Conservation (phyloP, 345 rosid species). For the Orychophragmus violaceus region DNA sequence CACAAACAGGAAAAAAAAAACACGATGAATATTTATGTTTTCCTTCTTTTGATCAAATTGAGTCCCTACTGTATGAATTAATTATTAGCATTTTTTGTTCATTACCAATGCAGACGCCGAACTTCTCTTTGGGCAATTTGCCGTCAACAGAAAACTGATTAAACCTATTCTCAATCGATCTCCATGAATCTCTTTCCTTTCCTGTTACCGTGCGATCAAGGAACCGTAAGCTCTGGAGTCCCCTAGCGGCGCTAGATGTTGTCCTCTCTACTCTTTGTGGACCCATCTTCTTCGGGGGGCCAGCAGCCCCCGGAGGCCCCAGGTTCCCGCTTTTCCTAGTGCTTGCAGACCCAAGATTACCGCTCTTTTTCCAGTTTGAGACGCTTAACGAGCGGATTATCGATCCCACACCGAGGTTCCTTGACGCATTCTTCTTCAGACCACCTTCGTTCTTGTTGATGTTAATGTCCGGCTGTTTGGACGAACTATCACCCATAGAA, state of each 20-base stretch:
- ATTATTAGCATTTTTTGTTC: background rate
- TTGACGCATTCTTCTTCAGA: slow-evolving; percentile 21
- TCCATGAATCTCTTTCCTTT: slow-evolving; percentile 78
- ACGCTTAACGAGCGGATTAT: slow-evolving; percentile 37
- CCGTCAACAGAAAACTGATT: slow-evolving; percentile 55
- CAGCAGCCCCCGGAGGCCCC: background rate
- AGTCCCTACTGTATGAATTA: background rate
- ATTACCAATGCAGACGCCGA: slow-evolving; percentile 74
- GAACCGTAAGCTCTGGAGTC: slow-evolving; percentile 73
- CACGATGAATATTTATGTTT: background rate
- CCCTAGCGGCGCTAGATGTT: slow-evolving; percentile 60
- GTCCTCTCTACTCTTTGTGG: slow-evolving; percentile 44
- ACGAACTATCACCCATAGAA: slow-evolving; percentile 38
- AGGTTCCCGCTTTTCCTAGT: slow-evolving; percentile 31
- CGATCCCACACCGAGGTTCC: slow-evolving; percentile 26
- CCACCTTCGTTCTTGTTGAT: slow-evolving; percentile 17
- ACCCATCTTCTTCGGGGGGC: slow-evolving; percentile 4
- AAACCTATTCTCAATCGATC: slow-evolving; percentile 68
- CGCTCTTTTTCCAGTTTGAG: slow-evolving; percentile 41
- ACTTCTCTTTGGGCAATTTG: slow-evolving; percentile 53
- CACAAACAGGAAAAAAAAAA: background rate
- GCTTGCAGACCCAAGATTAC: slow-evolving; percentile 23
- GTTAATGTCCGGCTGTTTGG: slow-evolving; percentile 6
- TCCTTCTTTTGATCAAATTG: background rate
- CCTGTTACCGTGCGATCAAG: slow-evolving; percentile 73